These are phyloP conservation scores for Rheum nobile DNA, from an alignment of 148 eudicot species.

Conservation along the genomic window DNA sequence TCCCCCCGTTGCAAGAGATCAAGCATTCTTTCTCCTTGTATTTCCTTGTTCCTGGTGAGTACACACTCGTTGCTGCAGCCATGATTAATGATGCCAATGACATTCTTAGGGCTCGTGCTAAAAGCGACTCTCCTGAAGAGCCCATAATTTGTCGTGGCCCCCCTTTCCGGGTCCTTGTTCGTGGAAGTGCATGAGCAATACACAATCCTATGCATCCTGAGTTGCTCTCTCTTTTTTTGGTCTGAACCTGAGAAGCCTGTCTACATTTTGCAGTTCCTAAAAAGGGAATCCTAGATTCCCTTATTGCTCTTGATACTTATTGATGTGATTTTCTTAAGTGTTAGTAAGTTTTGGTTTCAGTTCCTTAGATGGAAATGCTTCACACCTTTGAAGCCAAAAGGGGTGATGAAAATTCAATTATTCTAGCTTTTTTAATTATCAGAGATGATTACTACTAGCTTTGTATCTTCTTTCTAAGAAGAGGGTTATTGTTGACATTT, in stretches of 20 bases:
- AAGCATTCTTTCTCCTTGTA: constrained; percentile 75
- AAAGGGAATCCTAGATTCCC: background rate
- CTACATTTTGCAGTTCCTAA: background rate
- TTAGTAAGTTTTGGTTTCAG: background rate
- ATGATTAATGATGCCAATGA: constrained; percentile 85
- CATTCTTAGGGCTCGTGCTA: constrained; percentile 84
- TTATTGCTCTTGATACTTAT: background rate
- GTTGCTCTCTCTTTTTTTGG: background rate
- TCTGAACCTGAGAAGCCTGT: background rate
- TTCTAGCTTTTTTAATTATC: background rate
- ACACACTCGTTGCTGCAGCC: constrained; percentile 87
- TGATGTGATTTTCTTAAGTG: background rate
- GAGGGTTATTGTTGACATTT: background rate
- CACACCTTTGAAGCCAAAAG: background rate
- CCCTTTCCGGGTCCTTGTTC: constrained; percentile 74
- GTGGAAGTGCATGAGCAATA: constrained; percentile 40
- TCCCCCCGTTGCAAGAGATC: constrained; percentile 81
- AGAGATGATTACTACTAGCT: background rate
- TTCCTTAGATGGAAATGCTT: background rate
- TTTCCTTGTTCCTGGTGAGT: constrained; percentile 91
- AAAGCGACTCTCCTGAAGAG: constrained; percentile 50
- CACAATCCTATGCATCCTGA: background rate
- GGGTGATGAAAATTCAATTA: background rate
- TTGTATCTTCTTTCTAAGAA: background rate
- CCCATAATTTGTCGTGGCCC: constrained; percentile 92